Evolutionary conservation across 2,329 filamentous ascomycete species (phyloP).

Genomic region (Penicillium olsonii): DNA sequence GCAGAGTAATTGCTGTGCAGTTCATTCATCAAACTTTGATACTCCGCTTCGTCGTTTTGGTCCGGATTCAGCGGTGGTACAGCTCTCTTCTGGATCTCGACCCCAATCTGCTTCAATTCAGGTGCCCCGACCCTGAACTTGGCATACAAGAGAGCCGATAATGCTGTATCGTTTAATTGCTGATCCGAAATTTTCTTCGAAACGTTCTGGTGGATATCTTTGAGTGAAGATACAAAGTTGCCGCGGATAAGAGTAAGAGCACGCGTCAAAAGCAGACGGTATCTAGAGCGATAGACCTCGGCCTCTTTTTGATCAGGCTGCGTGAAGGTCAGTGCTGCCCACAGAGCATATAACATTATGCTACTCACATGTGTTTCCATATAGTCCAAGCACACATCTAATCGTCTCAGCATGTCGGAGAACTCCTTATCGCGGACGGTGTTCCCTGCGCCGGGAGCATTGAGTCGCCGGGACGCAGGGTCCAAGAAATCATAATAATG

Average conservation of each 20-base stretch:
- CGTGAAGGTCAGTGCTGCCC: constrained; percentile 11
- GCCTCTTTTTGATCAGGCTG: constrained; percentile 83
- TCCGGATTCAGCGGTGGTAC: constrained; percentile 61
- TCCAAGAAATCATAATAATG: constrained; percentile 94
- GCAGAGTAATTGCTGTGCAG: constrained; percentile 65
- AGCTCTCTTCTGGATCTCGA: constrained; percentile 68
- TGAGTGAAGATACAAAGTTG: constrained; percentile 64
- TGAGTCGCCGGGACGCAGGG: constrained; percentile 82
- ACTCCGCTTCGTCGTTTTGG: constrained; percentile 61
- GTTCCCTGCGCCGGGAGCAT: constrained; percentile 85
- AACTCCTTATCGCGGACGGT: constrained; percentile 84
- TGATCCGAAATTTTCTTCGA: constrained; percentile 64
- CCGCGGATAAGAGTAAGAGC: constrained; percentile 67
- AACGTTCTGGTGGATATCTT: constrained; percentile 63
- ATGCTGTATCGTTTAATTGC: constrained; percentile 70
- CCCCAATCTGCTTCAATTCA: constrained; percentile 65
- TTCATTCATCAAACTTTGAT: constrained; percentile 66
- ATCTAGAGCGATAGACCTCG: constrained; percentile 82
- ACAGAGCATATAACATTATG: not conserved
- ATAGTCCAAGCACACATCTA: constrained; percentile 89
- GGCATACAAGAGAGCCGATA: constrained; percentile 70
- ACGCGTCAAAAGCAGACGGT: constrained; percentile 75
- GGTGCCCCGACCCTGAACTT: constrained; percentile 69
- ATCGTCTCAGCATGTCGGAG: constrained; percentile 79
- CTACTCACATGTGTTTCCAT: constrained; percentile 78